Evolutionary conservation across 345 rosid genomes (phyloP).

Genomic region (Eucalyptus curtisii): DNA sequence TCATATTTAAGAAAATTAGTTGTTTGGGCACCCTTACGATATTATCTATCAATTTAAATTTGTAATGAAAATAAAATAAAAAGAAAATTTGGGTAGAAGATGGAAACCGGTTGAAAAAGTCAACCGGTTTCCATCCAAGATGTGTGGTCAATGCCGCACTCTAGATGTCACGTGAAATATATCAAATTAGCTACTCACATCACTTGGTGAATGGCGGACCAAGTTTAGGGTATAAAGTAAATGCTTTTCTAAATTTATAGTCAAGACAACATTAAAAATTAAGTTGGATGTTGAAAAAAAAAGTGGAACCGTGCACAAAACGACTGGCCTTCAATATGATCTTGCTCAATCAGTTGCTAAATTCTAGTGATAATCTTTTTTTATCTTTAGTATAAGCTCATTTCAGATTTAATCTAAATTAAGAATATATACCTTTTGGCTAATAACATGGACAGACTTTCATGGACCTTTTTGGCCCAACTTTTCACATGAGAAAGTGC

Average conservation of each 20-base stretch:
- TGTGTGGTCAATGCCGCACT: too few relatives aligned
- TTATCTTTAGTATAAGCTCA: not conserved
- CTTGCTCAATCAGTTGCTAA: not conserved
- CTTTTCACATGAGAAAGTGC: not conserved
- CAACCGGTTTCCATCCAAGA: too few relatives aligned
- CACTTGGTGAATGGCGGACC: not conserved
- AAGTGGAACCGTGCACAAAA: not conserved
- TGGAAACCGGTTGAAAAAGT: too few relatives aligned
- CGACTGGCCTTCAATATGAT: not conserved
- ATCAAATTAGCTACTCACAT: not conserved
- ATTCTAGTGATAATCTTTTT: not conserved
- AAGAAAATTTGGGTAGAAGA: too few relatives aligned
- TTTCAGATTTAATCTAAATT: not conserved
- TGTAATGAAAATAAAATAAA: too few relatives aligned
- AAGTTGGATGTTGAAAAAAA: not conserved
- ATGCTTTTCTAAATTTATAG: not conserved
- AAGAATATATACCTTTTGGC: not conserved
- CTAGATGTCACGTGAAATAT: not conserved
- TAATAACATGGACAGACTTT: not conserved
- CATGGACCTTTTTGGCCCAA: not conserved
- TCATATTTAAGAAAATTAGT: too few relatives aligned
- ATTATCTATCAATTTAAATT: too few relatives aligned
- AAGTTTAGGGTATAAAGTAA: not conserved
- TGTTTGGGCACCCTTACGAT: too few relatives aligned
- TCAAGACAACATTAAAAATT: not conserved